Base-by-base conservation (phyloP, 345 rosid genomes). In the Ceriops tagal region DNA sequence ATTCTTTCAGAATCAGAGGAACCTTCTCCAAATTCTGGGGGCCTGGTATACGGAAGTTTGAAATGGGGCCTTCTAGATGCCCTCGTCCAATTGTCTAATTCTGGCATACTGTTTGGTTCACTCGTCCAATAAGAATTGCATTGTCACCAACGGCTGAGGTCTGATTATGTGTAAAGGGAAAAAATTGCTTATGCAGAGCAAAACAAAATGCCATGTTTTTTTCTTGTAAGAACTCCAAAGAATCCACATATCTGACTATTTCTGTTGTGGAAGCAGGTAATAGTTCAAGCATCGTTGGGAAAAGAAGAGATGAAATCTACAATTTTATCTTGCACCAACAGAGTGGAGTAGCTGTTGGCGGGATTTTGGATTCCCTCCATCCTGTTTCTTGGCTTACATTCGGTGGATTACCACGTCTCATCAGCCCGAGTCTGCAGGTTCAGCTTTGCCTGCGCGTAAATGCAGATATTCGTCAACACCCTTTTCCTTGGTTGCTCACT, bases 241-340 rank as follows among this genome's bases (percentile, higher is more conserved):
- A 34, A 30, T 63, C 15, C 19, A 66, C 19, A 5, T 34, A 61
- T 10, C 46, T 65, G 66, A 62, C 31, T 56, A 53, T 5, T 60
- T n/a, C 37, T 61, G 1, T 61, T 52, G 73, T 58, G 51, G 52
- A 61, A 31, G 77, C 86, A 93, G 98, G 79, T 93, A 35, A 88
- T 88, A 72, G 93, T 93, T 57, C 81, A 88, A 73, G 80, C 98
- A 61, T 82, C 85, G 10, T 72, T 91, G 81, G 86, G 78, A 71
- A 87, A 87, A 75, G 95, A 88, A 80, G 89, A 86, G 70, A 93
- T 93, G 92, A 89, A 91, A 79, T 83, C 92, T 5, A 78, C 87
- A 71, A 89, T 93, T 65, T 77, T 84, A 71, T 80, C 84, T 6
- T 89, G 98, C 85, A 79, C 98, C 67, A 89, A 79, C 68, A 88